Evolutionary conservation across 768 basidiomycete genomes (phyloP).

Genomic region (Lanmaoa pseudosensibilis): DNA sequence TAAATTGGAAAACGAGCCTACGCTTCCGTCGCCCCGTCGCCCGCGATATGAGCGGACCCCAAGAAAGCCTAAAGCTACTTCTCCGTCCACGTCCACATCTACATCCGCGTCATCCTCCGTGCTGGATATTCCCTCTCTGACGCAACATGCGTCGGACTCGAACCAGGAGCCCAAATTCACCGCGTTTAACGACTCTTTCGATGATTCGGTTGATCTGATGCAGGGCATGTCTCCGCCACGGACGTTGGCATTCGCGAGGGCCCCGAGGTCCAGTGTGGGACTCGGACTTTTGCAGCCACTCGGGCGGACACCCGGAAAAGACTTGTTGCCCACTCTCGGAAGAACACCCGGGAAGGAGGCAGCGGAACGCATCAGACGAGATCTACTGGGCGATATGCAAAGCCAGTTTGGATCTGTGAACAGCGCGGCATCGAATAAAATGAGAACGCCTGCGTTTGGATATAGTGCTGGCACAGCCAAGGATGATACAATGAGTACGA

Average conservation of each 20-base stretch:
- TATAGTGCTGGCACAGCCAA: constrained; percentile 20
- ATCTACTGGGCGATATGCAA: constrained; percentile 59
- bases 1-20: constrained; percentile 65
- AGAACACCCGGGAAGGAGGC: constrained; percentile 75
- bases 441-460: constrained; percentile 31
- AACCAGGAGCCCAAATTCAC: constrained; percentile 44
- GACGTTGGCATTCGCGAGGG: constrained; percentile 52
- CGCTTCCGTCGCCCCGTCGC: constrained; percentile 42
- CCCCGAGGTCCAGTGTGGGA: constrained; percentile 35
- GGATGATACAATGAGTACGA: constrained; percentile 68
- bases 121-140: constrained; percentile 54
- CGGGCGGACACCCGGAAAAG: constrained; percentile 68
- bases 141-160: constrained; percentile 35
- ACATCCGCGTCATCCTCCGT: constrained; percentile 37
- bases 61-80: constrained; percentile 18
- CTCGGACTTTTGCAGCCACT: constrained; percentile 37
- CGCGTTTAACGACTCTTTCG: constrained; percentile 33
- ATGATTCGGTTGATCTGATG: constrained; percentile 41
- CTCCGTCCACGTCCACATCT: constrained; percentile 22
- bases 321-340: constrained; percentile 42
- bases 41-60: constrained; percentile 32
- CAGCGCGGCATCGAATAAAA: constrained; percentile 16
- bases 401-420: constrained; percentile 28
- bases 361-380: constrained; percentile 63
- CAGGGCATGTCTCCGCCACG: constrained; percentile 53